Conservation (phyloP, 495 filamentous ascomycete genomes). For the Tuber umbilicatum region DNA sequence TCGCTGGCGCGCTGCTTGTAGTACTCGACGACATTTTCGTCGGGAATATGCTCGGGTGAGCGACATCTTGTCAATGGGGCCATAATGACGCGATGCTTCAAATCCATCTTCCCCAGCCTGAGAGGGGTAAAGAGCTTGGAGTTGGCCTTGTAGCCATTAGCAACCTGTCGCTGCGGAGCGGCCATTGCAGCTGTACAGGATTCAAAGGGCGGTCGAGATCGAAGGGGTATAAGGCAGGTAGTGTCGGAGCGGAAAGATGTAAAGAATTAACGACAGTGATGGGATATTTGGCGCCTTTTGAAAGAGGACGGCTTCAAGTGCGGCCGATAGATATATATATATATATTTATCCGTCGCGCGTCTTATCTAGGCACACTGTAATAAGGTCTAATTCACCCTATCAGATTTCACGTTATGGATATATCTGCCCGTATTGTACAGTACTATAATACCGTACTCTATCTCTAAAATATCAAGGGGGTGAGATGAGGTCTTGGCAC, state of each 20-base stretch:
- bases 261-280: too few species aligned
- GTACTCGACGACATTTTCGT: conserved; percentile 51
- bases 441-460: too few species aligned
- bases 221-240: neutral
- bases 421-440: too few species aligned
- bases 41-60: conserved; percentile 46
- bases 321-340: too few species aligned
- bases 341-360: too few species aligned
- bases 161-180: neutral
- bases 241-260: neutral
- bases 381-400: too few species aligned
- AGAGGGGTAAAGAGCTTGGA: conserved; percentile 52
- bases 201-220: neutral
- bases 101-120: conserved; percentile 46
- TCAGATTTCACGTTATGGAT: too few species aligned
- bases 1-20: conserved; percentile 56
- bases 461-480: too few species aligned
- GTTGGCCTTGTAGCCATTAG: neutral
- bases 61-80: conserved; percentile 42
- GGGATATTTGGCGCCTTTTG: neutral
- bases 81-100: conserved; percentile 46
- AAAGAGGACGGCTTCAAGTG: neutral
- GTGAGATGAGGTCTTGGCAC: too few species aligned
- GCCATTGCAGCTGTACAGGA: neutral
- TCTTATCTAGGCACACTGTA: too few species aligned